These are phyloP conservation scores for Moricandia arvensis DNA, from an alignment of 345 rosid genomes.

Conservation along the genomic window DNA sequence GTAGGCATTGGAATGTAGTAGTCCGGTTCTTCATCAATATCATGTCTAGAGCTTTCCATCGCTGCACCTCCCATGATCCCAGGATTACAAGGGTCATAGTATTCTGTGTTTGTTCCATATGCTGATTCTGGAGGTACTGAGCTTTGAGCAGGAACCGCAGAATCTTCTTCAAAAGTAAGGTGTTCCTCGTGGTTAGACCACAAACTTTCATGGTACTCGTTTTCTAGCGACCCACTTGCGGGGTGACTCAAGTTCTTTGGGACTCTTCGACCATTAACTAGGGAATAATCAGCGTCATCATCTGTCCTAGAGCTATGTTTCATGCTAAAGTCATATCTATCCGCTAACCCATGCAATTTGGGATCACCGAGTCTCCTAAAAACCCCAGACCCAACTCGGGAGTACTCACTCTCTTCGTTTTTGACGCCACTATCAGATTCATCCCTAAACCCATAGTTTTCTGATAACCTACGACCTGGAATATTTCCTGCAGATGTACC, in stretches of 20 bases:
- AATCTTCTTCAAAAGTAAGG: slow-evolving; percentile 23
- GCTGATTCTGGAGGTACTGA: slow-evolving; percentile 9
- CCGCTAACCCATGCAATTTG: slow-evolving; percentile 20
- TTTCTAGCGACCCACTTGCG: slow-evolving; percentile 29
- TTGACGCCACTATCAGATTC: slow-evolving; percentile 23
- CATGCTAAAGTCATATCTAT: slow-evolving; percentile 17
- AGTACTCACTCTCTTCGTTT: slow-evolving; percentile 8
- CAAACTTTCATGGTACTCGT: slow-evolving; percentile 15
- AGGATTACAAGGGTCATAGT: slow-evolving; percentile 28
- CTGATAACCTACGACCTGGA: slow-evolving; percentile 11
- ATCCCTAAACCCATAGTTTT: slow-evolving; percentile 1
- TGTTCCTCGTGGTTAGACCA: slow-evolving; percentile 20
- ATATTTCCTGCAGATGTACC: slow-evolving; percentile 23
- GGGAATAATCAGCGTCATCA: slow-evolving; percentile 12
- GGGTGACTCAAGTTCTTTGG: slow-evolving; percentile 28
- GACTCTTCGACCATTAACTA: slow-evolving; percentile 27
- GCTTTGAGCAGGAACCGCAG: slow-evolving; percentile 32
- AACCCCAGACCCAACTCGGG: slow-evolving; percentile 18
- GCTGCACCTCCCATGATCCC: slow-evolving; percentile 25
- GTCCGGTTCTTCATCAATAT: slow-evolving; percentile 27
- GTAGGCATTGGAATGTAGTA: slow-evolving; percentile 25
- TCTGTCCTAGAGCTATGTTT: slow-evolving; percentile 12
- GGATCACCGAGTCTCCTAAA: slow-evolving; percentile 31
- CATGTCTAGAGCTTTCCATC: slow-evolving; percentile 29
- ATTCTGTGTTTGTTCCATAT: slow-evolving; percentile 21